These are phyloP conservation scores for Podaxis sp. DNA, from an alignment of 768 basidiomycete species.

Conservation along the genomic window DNA sequence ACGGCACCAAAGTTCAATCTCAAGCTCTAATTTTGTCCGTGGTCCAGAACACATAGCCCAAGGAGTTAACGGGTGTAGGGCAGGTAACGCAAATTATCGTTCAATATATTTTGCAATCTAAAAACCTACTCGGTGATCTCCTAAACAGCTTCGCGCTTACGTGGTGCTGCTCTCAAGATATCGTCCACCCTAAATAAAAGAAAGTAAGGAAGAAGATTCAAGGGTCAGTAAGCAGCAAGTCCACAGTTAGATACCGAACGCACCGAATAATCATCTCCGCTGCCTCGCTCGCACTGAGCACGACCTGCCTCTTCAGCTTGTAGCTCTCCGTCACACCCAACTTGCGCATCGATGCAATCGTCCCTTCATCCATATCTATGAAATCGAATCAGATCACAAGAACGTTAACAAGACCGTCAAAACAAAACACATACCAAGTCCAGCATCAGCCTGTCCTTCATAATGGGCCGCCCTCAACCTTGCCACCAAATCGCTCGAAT, in stretches of 20 bases:
- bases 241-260: slow-evolving; percentile 20
- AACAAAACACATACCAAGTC: slow-evolving; percentile 61
- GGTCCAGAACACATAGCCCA: not conserved
- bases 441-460: slow-evolving; percentile 82
- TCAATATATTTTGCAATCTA: not conserved
- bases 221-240: not conserved
- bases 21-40: too few species aligned
- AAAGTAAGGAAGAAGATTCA: not conserved
- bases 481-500: slow-evolving; percentile 93
- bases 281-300: slow-evolving; percentile 92
- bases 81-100: not conserved
- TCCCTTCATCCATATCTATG: slow-evolving; percentile 87
- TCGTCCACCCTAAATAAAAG: slow-evolving; percentile 72
- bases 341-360: slow-evolving; percentile 82
- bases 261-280: slow-evolving; percentile 98
- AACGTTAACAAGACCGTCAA: not conserved
- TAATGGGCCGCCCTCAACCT: slow-evolving; percentile 91
- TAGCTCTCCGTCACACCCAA: slow-evolving; percentile 95
- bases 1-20: too few species aligned
- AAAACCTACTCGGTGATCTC: not conserved
- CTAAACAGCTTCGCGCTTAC: slow-evolving; percentile 80
- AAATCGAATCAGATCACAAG: not conserved
- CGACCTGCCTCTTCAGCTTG: slow-evolving; percentile 95
- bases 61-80: not conserved
- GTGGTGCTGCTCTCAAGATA: slow-evolving; percentile 81